phyloP scores from a whole-genome alignment of 768 basidiomycete genomes.

The Lentinula sp. region DNA sequence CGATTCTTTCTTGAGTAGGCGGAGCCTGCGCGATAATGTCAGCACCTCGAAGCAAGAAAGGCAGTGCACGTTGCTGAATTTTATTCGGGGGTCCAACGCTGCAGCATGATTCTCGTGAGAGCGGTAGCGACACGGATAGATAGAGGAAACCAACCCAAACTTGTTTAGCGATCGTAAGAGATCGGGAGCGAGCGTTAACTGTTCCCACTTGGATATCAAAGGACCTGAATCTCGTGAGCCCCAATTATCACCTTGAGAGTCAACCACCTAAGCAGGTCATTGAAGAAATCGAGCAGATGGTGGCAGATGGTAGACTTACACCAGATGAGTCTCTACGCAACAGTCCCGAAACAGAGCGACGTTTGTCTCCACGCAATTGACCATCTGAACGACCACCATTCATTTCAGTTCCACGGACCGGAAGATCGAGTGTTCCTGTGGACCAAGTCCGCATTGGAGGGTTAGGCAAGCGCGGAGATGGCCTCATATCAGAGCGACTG shows the following conservation, averaged over 20 bases:
- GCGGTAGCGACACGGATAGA: neutral
- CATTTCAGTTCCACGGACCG: slow-evolving; percentile 47
- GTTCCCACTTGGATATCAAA: slow-evolving; percentile 93
- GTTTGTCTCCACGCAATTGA: slow-evolving; percentile 51
- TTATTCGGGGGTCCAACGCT: slow-evolving; percentile 98
- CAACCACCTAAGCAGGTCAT: slow-evolving; percentile 37
- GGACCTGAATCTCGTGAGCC: slow-evolving; percentile 69
- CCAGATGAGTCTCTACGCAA: slow-evolving; percentile 71
- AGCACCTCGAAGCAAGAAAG: slow-evolving; percentile 87
- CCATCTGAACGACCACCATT: slow-evolving; percentile 37
- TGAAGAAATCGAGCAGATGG: slow-evolving; percentile 7
- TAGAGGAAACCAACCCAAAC: slow-evolving; percentile 68
- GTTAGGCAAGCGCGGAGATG: slow-evolving; percentile 55
- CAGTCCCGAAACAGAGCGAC: slow-evolving; percentile 65
- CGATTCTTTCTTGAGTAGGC: slow-evolving; percentile 96
- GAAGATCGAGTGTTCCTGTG: slow-evolving; percentile 71
- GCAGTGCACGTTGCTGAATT: slow-evolving; percentile 94
- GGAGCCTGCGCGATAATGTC: slow-evolving; percentile 99
- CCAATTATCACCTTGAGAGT: slow-evolving; percentile 52
- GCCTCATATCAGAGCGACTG: slow-evolving; percentile 58
- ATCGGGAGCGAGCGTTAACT: slow-evolving; percentile 79
- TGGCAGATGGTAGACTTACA: slow-evolving; percentile 35
- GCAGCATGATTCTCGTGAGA: slow-evolving; percentile 9
- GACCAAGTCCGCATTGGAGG: slow-evolving; percentile 82
- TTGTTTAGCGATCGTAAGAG: slow-evolving; percentile 83